Conservation (phyloP, 2,329 filamentous ascomycete genomes). For the Xylariaceae sp. region DNA sequence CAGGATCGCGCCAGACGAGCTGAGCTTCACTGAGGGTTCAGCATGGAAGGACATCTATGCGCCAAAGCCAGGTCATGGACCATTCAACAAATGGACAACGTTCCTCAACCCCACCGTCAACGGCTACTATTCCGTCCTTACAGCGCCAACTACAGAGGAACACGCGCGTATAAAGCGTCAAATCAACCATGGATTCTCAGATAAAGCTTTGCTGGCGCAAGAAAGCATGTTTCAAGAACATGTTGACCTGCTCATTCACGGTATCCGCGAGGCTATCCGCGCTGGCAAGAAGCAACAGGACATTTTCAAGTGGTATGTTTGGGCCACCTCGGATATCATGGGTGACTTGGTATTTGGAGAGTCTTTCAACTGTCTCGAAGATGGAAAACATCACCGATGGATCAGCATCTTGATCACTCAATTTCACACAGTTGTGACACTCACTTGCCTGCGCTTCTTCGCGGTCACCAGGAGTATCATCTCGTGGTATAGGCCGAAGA, state of each 20-base stretch:
- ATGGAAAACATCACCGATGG: too few relatives aligned
- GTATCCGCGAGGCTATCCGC: too few relatives aligned
- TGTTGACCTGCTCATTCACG: slow-evolving; percentile 28
- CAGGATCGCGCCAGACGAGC: slow-evolving; percentile 44
- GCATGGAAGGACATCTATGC: slow-evolving; percentile 48
- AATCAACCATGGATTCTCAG: slow-evolving; percentile 28
- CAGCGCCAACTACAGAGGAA: slow-evolving; percentile 20
- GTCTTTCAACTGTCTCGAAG: slow-evolving; percentile 21
- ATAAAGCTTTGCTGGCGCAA: slow-evolving; percentile 27
- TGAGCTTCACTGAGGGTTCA: slow-evolving; percentile 43
- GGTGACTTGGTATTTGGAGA: slow-evolving; percentile 28
- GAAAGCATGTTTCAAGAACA: slow-evolving; percentile 29
- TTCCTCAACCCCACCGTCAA: slow-evolving; percentile 30
- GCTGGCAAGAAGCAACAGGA: too few relatives aligned
- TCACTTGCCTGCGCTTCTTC: slow-evolving; percentile 7
- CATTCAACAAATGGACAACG: slow-evolving; percentile 22
- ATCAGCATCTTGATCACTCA: slow-evolving; percentile 13
- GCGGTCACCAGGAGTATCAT: too few relatives aligned
- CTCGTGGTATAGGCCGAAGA: too few relatives aligned
- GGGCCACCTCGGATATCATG: too few relatives aligned
- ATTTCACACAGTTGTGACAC: slow-evolving; percentile 22
- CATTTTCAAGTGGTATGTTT: too few relatives aligned
- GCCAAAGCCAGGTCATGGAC: slow-evolving; percentile 30
- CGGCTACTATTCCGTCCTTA: slow-evolving; percentile 3
- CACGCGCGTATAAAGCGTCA: slow-evolving; percentile 24